Base-by-base conservation (phyloP, 164 flowering plant genomes). In the Sedum album region DNA sequence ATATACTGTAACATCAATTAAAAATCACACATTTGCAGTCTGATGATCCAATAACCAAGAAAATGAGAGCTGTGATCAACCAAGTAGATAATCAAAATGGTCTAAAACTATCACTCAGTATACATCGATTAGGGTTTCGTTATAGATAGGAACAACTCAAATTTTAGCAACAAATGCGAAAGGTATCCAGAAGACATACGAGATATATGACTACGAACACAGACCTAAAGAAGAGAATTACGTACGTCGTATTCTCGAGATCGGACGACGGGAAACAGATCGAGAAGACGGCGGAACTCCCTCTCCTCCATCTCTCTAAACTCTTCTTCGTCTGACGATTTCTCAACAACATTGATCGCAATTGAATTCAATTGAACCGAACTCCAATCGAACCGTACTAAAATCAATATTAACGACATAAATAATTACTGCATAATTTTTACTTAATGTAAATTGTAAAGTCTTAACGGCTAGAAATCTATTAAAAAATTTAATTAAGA, bases 241-340 rank as follows among this genome's bases (percentile, higher is more conserved):
- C 90, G 66, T 77, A 89, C 96, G 62, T 73, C 69, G 70, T 77
- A 88, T 68, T 85, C 75, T 28, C 87, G 86, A 69, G 91, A 76
- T 69, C 96, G 86, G 17, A 86, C 87, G 60, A 85, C 71, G 0
- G 96, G 93, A 76, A 86, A 90, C 67, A 84, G 82, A 69, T 82
- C 74, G n/a, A 90, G 86, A 64, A 86, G 73, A 68, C 86, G 87
- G 15, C 69, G 76, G 69, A 90, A 90, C 72, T 88, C 91, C 5
- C 23, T 55, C 48, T 85, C 90, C 8, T 90, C 89, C 96, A 90
- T 90, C 69, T 23, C 51, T 33, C 61, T 35, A 11, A 39, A 15
- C 21, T 51, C 25, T 13, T 26, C 23, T n/a, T 55, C 49, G 31
- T 68, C 63, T 66, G 20, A 17, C 9, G 20, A 44, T 44, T 44